Base-by-base conservation (phyloP, 2,329 filamentous ascomycete genomes). In the Biscogniauxia sp. region DNA sequence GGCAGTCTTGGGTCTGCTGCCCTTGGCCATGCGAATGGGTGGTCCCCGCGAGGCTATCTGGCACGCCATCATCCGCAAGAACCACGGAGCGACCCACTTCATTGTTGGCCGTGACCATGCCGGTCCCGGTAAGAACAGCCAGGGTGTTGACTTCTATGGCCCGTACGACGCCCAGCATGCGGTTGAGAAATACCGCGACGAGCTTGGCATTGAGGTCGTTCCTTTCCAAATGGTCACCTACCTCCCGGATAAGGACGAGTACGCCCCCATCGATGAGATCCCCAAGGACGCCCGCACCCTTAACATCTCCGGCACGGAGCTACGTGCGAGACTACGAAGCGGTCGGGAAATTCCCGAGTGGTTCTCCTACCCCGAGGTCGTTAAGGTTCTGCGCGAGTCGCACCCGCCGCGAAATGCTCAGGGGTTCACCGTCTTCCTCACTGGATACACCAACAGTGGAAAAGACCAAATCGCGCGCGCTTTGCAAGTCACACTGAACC, bases 201-300 rank as follows among this genome's bases (percentile, higher is more conserved):
- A 99, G 85, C 91, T 99, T 64, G 95, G 94, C 72, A 99, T 99
- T 74, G 92, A 97, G 82, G 95, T 99, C 74, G 95, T 99, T 67
- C 93, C 95, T 69, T 99, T 99, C 89, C 94, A 98, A 83, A 93
- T 96, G 87, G 97, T 99, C 89, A 98, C 96, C 66, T 99, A 98
- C 81, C 89, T 98, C 61, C 95, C 95, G 69, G 95, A 98, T 80
- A 89, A 87, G 74, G 95, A 99, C 78, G 95, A 98, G 84, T 99
- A 99, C 84, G 88, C 87, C 71, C 95, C 95, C 60, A 87, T 93
- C 77, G 92, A 99, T 79, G 86, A 97, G 81, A 94, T 99, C 64
- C 82, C 89, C 70, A 82, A 88, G 73, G 93, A 92, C 67, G 84
- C 90, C 73, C 91, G 92, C 77, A 98, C 94, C 56, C 85, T 92